These are phyloP conservation scores for Colletotrichum liriopes DNA, from an alignment of 2,329 filamentous ascomycete genomes.

Conservation along the genomic window DNA sequence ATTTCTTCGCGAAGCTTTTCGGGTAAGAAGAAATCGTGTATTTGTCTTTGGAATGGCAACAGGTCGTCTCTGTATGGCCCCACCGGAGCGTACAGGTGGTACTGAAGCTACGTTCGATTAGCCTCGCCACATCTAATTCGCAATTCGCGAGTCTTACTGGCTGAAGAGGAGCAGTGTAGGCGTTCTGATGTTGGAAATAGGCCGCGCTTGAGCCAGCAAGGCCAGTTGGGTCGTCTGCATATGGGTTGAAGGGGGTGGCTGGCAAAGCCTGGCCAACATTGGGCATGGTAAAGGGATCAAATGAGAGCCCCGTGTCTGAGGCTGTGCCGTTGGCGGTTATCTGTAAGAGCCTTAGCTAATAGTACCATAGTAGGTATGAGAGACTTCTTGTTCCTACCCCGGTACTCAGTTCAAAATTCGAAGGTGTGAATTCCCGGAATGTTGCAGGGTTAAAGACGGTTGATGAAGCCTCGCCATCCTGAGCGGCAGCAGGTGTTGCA, in stretches of 20 bases:
- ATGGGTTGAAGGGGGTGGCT: slow-evolving; percentile 78
- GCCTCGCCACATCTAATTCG: slow-evolving; percentile 20
- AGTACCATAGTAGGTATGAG: slow-evolving; percentile 7
- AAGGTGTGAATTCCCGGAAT: slow-evolving; percentile 74
- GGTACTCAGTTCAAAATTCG: slow-evolving; percentile 67
- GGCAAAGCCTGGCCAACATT: slow-evolving; percentile 67
- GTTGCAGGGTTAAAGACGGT: slow-evolving; percentile 69
- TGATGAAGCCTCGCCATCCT: slow-evolving; percentile 57
- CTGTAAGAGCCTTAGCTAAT: slow-evolving; percentile 47
- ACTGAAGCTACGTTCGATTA: slow-evolving; percentile 75
- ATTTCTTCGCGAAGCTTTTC: slow-evolving; percentile 90
- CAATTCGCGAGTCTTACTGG: slow-evolving; percentile 64
- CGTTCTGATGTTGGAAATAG: slow-evolving; percentile 76
- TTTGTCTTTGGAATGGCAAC: slow-evolving; percentile 86
- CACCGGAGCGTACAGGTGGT: slow-evolving; percentile 92
- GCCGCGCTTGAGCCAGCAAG: slow-evolving; percentile 71
- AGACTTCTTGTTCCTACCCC: slow-evolving; percentile 62
- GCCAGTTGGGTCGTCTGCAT: slow-evolving; percentile 78
- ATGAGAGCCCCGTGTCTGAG: slow-evolving; percentile 66
- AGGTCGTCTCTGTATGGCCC: slow-evolving; percentile 87
- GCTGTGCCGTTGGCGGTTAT: slow-evolving; percentile 62
- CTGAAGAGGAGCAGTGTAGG: slow-evolving; percentile 69
- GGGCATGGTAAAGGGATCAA: slow-evolving; percentile 77
- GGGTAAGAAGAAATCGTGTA: slow-evolving; percentile 93
- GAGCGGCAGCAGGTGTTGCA: slow-evolving; percentile 37